Evolutionary conservation across 2,329 filamentous ascomycete species (phyloP).

Genomic region (Lachnellula occidentalis): DNA sequence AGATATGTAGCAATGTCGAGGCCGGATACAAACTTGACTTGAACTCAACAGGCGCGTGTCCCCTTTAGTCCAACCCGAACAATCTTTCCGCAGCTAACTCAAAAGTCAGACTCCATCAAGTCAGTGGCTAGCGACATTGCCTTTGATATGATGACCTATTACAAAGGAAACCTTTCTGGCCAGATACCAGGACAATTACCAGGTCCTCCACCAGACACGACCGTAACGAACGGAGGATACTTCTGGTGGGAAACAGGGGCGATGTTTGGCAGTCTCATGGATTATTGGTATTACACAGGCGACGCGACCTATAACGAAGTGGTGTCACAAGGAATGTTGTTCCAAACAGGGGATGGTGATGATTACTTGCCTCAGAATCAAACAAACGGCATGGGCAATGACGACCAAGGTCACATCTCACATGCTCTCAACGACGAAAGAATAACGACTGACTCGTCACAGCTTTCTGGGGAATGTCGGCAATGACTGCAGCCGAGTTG

Average conservation of each 20-base stretch:
- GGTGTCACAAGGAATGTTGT: conserved; percentile 62
- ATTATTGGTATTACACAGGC: conserved; percentile 82
- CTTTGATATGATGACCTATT: conserved; percentile 46
- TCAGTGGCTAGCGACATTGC: conserved; percentile 23
- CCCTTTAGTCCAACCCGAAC: too few species aligned
- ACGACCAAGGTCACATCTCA: conserved; percentile 48
- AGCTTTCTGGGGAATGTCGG: conserved; percentile 66
- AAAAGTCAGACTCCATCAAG: too few species aligned
- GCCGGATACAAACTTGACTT: too few species aligned
- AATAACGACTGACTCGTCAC: too few species aligned
- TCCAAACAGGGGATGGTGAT: conserved; percentile 65
- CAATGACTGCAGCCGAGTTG: conserved; percentile 65
- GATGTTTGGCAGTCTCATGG: conserved; percentile 65
- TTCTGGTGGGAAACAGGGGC: conserved; percentile 64
- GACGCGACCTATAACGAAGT: conserved; percentile 67
- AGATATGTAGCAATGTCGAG: too few species aligned
- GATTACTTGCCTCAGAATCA: conserved; percentile 77
- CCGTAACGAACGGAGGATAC: conserved; percentile 27
- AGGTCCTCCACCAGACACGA: conserved; percentile 29
- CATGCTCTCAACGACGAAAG: too few species aligned
- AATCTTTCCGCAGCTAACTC: too few species aligned
- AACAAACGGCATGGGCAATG: conserved; percentile 64
- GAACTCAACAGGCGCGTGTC: too few species aligned
- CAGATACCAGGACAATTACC: conserved; percentile 47
- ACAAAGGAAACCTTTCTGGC: conserved; percentile 46